phyloP scores from a whole-genome alignment of 2,329 filamentous ascomycete genomes.

The Colletotrichum camelliae region DNA sequence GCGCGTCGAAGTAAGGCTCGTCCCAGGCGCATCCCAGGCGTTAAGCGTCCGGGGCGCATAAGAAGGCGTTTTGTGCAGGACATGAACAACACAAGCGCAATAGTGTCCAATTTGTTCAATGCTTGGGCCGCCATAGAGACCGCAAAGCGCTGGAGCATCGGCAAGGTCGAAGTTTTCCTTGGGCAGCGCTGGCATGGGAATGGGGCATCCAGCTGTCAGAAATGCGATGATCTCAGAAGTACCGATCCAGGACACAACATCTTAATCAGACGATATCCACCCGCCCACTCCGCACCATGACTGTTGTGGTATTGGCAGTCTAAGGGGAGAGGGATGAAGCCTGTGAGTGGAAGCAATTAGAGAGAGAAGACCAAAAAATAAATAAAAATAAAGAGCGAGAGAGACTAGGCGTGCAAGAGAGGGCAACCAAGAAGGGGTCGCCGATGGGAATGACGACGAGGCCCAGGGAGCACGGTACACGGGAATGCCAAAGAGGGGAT shows the following conservation, averaged over 20 bases:
- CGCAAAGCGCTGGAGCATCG: background rate
- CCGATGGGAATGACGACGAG: constrained; percentile 4
- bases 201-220: background rate
- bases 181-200: background rate
- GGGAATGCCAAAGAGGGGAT: constrained; percentile 17
- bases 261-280: constrained; percentile 21
- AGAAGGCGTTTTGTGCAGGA: background rate
- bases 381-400: background rate
- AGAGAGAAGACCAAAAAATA: background rate
- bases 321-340: background rate
- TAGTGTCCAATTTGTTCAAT: background rate
- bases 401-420: background rate
- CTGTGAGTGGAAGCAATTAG: background rate
- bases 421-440: background rate
- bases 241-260: constrained; percentile 9
- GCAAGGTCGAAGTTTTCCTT: background rate
- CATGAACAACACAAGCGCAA: background rate
- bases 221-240: constrained; percentile 14
- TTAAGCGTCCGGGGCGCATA: background rate
- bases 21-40: background rate
- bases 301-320: background rate
- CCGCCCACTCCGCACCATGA: constrained; percentile 7
- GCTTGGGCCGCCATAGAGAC: background rate
- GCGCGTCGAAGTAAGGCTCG: background rate
- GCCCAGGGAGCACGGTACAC: constrained; percentile 5